Percentiles rank a stretch among this genome's conserved stretches.
Conservation (phyloP, 208 protist species). For the Acanthamoeba quina region DNA sequence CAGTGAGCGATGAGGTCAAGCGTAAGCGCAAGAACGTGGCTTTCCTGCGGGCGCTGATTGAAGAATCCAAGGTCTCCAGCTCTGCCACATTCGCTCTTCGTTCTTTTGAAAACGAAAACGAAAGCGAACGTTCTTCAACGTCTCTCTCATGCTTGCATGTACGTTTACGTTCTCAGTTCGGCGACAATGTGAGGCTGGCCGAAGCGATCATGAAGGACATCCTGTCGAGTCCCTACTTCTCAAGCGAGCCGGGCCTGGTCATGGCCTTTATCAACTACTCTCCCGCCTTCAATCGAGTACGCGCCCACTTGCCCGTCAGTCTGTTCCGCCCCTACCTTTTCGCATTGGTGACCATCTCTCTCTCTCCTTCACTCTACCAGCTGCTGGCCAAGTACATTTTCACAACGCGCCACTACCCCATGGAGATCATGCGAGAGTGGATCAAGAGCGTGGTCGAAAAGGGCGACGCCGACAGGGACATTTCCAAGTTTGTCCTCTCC, state of each 20-base stretch:
- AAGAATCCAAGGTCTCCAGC: constrained; percentile 7
- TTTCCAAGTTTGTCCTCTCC: constrained; percentile 59
- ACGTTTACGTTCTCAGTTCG: background rate
- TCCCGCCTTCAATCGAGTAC: background rate
- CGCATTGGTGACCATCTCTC: background rate
- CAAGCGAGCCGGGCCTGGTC: constrained; percentile 1
- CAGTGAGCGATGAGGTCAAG: constrained; percentile 32
- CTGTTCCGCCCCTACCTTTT: too few relatives aligned
- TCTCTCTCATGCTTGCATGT: background rate
- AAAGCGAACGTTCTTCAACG: background rate
- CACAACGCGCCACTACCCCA: background rate
- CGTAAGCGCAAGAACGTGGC: constrained; percentile 63
- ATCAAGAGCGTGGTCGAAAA: constrained; percentile 28
- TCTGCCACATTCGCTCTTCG: background rate
- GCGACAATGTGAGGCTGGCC: constrained; percentile 4
- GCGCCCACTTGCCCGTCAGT: background rate
- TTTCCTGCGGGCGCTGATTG: constrained; percentile 12
- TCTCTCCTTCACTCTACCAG: background rate
- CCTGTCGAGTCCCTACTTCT: constrained; percentile 26
- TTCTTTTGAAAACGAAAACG: background rate
- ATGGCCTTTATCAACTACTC: constrained; percentile 55
- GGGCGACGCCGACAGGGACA: constrained; percentile 57
- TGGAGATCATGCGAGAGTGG: background rate
- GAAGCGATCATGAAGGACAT: constrained; percentile 62
- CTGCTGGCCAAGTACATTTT: constrained; percentile 47